A percentile compares a stretch with the other conserved stretches of the same genome.
Conservation (phyloP, 768 basidiomycete species). For the Xerocomellus intermedius region DNA sequence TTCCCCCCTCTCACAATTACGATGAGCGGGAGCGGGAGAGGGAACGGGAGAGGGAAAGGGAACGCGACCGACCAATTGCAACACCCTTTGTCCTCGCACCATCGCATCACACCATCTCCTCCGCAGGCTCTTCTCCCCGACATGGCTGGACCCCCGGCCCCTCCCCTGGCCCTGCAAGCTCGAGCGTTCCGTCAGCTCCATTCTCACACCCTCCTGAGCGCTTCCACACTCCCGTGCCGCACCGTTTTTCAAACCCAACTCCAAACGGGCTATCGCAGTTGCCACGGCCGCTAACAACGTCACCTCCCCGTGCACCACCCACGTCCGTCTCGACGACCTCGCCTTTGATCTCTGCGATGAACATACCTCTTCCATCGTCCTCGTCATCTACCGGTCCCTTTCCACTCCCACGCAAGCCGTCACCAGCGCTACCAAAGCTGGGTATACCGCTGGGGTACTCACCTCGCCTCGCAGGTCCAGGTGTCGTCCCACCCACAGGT, state of each 20-base stretch:
- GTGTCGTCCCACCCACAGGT: constrained; percentile 28
- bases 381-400: constrained; percentile 21
- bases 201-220: constrained; percentile 30
- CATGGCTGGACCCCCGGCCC: constrained; percentile 37
- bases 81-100: constrained; percentile 55
- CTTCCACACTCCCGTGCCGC: constrained; percentile 30
- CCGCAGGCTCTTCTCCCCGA: constrained; percentile 41
- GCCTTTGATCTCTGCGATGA: constrained; percentile 19
- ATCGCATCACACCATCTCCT: constrained; percentile 37
- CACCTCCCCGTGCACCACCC: constrained; percentile 38
- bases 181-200: constrained; percentile 28
- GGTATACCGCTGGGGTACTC: constrained; percentile 29
- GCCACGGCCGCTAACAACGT: constrained; percentile 29
- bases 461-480: constrained; percentile 31
- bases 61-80: constrained; percentile 51
- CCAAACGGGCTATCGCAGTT: constrained; percentile 24
- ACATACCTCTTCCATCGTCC: constrained; percentile 12
- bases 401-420: constrained; percentile 24
- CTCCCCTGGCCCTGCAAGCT: constrained; percentile 29
- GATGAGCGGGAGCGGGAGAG: constrained; percentile 29
- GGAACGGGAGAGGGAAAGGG: constrained; percentile 26
- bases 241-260: constrained; percentile 24
- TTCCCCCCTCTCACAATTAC: constrained; percentile 25
- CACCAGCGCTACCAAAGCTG: constrained; percentile 28
- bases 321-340: constrained; percentile 14